These are phyloP conservation scores for Collariella sp. DNA, from an alignment of 495 filamentous ascomycete genomes.

Conservation along the genomic window DNA sequence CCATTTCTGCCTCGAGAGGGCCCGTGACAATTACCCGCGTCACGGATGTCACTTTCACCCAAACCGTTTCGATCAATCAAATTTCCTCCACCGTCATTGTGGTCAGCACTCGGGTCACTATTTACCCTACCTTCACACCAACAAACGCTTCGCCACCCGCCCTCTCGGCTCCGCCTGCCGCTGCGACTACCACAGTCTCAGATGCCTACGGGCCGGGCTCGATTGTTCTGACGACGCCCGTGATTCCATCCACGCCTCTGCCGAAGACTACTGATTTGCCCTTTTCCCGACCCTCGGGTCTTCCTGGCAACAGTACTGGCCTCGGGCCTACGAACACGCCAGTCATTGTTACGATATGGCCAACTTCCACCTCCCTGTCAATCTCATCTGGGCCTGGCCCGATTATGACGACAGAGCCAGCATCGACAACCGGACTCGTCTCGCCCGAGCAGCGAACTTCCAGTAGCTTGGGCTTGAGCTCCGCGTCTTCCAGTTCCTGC, in stretches of 20 bases:
- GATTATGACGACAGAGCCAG: not conserved
- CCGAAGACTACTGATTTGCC: constrained; percentile 15
- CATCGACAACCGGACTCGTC: not conserved
- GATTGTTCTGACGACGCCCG: not conserved
- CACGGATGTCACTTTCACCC: constrained; percentile 18
- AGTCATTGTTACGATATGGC: constrained; percentile 15
- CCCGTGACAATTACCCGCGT: constrained; percentile 5
- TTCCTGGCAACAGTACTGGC: not conserved
- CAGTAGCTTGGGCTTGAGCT: no score
- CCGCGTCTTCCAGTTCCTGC: constrained; percentile 4
- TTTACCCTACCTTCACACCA: not conserved
- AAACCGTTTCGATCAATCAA: constrained; percentile 19
- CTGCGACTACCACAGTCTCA: constrained; percentile 17
- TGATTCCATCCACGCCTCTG: not conserved
- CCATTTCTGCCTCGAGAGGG: not conserved
- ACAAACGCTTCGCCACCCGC: not conserved
- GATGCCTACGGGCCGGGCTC: constrained; percentile 11
- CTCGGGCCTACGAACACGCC: constrained; percentile 1
- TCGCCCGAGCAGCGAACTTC: not conserved
- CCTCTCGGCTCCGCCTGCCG: constrained; percentile 7
- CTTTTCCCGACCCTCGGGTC: not conserved
- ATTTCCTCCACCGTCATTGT: constrained; percentile 15
- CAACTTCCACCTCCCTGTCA: not conserved
- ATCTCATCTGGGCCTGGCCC: not conserved
- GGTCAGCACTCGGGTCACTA: constrained; percentile 15